These are phyloP conservation scores for Linnemannia schmuckeri DNA, from an alignment of 192 early-diverging fungal genomes.

Conservation along the genomic window DNA sequence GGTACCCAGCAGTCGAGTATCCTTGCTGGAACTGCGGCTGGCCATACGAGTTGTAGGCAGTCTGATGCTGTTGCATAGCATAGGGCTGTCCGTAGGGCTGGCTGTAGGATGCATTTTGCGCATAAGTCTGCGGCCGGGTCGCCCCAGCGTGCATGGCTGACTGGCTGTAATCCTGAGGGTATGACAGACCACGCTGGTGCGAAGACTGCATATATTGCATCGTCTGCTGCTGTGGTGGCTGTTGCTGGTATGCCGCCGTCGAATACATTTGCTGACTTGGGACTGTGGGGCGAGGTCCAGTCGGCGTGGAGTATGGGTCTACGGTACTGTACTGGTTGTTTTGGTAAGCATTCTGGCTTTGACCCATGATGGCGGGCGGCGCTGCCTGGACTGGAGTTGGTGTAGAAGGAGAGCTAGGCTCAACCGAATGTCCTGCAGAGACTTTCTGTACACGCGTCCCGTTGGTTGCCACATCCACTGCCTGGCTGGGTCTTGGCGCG, in stretches of 20 bases:
- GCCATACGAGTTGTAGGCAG: constrained; percentile 1
- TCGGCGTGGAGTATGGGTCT: background rate
- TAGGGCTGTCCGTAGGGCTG: constrained; percentile 26
- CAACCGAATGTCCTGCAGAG: background rate
- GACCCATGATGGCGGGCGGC: background rate
- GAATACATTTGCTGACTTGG: constrained; percentile 25
- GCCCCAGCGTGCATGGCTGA: background rate
- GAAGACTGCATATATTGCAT: constrained; percentile 26
- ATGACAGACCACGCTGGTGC: constrained; percentile 17
- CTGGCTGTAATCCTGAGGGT: constrained; percentile 22
- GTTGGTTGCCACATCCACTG: background rate
- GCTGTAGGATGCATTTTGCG: constrained; percentile 3
- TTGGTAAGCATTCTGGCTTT: constrained; percentile 10
- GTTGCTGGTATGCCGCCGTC: constrained; percentile 1
- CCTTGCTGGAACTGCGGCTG: constrained; percentile 28
- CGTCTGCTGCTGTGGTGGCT: constrained; percentile 5
- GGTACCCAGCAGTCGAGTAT: constrained; percentile 10
- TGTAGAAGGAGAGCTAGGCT: constrained; percentile 12
- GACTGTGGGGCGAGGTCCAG: constrained; percentile 8
- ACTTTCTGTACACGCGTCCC: background rate
- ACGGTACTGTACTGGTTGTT: constrained; percentile 1
- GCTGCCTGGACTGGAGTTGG: constrained; percentile 1
- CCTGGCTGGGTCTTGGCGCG: background rate
- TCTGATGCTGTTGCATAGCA: constrained; percentile 20
- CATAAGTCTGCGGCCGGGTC: constrained; percentile 26